A percentile compares a stretch with the other conserved stretches of the same genome.
Evolutionary conservation across 2,329 filamentous ascomycete genomes (phyloP).

Genomic region (Botryotinia globosa): DNA sequence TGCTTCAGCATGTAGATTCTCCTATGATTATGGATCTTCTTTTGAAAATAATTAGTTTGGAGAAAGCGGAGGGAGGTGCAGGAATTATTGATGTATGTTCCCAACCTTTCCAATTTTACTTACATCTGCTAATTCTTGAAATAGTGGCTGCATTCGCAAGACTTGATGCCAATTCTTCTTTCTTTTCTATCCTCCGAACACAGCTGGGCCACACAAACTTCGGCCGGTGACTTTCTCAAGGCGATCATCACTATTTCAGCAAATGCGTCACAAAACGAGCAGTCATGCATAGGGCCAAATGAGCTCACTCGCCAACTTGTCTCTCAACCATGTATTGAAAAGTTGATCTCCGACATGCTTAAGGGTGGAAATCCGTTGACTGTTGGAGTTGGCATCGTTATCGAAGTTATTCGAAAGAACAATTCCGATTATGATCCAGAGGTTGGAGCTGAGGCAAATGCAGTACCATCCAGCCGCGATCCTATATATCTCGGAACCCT

Average conservation of each 20-base stretch:
- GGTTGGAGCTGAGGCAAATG: slow-evolving; percentile 74
- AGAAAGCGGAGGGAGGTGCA: slow-evolving; percentile 85
- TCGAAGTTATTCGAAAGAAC: slow-evolving; percentile 98
- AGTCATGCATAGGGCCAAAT: slow-evolving; percentile 98
- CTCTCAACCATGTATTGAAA: slow-evolving; percentile 77
- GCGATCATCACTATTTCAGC: slow-evolving; percentile 98
- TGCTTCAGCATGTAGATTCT: slow-evolving; percentile 92
- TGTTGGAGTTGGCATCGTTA: slow-evolving; percentile 94
- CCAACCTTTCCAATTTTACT: slow-evolving; percentile 22
- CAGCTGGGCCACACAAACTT: slow-evolving; percentile 88
- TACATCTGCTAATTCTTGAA: slow-evolving; percentile 19
- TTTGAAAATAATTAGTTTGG: slow-evolving; percentile 93
- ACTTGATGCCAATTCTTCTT: slow-evolving; percentile 82
- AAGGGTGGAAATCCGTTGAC: slow-evolving; percentile 90
- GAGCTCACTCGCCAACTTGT: slow-evolving; percentile 94
- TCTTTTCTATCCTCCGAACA: slow-evolving; percentile 83
- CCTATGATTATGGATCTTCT: slow-evolving; percentile 98
- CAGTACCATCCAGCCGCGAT: slow-evolving; percentile 78
- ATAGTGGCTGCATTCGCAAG: slow-evolving; percentile 90
- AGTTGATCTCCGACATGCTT: slow-evolving; percentile 88
- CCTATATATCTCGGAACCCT: slow-evolving; percentile 94
- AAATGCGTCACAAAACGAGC: slow-evolving; percentile 95
- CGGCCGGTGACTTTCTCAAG: slow-evolving; percentile 95
- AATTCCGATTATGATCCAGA: slow-evolving; percentile 99
- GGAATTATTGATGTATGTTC: slow-evolving; percentile 83